Evolutionary conservation across 495 filamentous ascomycete genomes (phyloP).

Genomic region (Niebla homalea): DNA sequence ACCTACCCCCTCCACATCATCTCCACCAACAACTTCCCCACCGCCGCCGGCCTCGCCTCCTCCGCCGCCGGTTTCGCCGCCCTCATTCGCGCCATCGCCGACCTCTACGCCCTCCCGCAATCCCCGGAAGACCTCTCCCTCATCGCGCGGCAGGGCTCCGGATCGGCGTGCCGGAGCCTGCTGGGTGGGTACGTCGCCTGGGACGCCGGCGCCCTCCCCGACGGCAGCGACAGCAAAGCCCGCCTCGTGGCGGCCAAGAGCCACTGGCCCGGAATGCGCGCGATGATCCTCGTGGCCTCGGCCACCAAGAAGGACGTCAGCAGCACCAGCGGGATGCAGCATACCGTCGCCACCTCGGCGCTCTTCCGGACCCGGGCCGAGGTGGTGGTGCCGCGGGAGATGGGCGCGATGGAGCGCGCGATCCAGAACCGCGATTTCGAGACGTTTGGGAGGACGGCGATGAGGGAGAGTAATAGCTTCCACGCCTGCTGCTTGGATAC

Average conservation of each 20-base stretch:
- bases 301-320: constrained; percentile 91
- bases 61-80: constrained; percentile 93
- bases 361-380: constrained; percentile 64
- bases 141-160: constrained; percentile 90
- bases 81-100: constrained; percentile 79
- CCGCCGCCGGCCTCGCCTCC: constrained; percentile 86
- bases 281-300: constrained; percentile 75
- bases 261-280: constrained; percentile 93
- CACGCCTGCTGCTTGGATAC: constrained; percentile 92
- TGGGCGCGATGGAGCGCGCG: constrained; percentile 76
- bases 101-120: constrained; percentile 74
- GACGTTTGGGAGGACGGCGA: constrained; percentile 78
- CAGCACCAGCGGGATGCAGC: constrained; percentile 89
- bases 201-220: constrained; percentile 55
- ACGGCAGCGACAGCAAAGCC: constrained; percentile 75
- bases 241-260: constrained; percentile 70
- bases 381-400: constrained; percentile 65
- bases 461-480: constrained; percentile 93
- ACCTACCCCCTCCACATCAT: constrained; percentile 64
- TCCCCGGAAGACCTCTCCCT: constrained; percentile 66
- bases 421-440: constrained; percentile 67
- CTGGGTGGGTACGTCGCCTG: constrained; percentile 95
- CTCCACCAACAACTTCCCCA: constrained; percentile 96
- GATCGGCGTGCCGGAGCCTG: constrained; percentile 79
- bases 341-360: constrained; percentile 74